Base-by-base conservation (phyloP, 202 grass and related monocot species). In the Eragrostis tef region DNA sequence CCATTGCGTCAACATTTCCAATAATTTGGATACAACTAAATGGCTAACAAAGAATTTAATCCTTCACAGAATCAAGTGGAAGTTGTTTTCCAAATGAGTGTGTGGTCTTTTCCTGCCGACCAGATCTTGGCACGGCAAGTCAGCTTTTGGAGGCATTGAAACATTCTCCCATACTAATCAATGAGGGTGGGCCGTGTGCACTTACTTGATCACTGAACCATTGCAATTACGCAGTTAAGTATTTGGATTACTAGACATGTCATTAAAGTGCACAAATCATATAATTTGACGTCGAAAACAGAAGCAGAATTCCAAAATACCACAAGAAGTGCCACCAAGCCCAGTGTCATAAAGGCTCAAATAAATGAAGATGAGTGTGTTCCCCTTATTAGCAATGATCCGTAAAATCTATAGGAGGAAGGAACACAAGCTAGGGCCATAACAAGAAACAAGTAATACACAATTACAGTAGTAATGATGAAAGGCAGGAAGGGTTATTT, bases 311-410 rank as follows among this genome's bases (percentile, higher is more conserved):
- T 19, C 16, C 67, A 41, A 26, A 39, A 39, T 39, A 39, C 34
- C 34, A 39, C 1, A 39, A 5, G 4, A 39, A 39, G 34, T 39
- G 34, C 34, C 34, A 39, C 34, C 34, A 39, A 39, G 34, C 29
- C 68, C 15, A 43, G 70, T 50, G 59, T 64, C 50, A 81, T n/a
- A 79, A 67, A 78, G 36, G 42, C 41, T 67, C 57, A 50, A 69
- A 74, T 20, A 75, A 74, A 74, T 52, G 60, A 49, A 70, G 66
- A 84, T 53, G 22, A 24, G 16, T 84, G 29, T 31, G 29, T 31
- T 31, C 3, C 67, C 39, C 50, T 50, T 60, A 7, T 20, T 52
- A 0, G 4, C 67, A 27, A 25, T 26, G 26, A 29, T 41, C 65
- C 15, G 51, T 29, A 76, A 81, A 79, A 75, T 81, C 17, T 46